These are phyloP conservation scores for Backusella morwellensis DNA, from an alignment of 192 early-diverging fungal species.

Conservation along the genomic window DNA sequence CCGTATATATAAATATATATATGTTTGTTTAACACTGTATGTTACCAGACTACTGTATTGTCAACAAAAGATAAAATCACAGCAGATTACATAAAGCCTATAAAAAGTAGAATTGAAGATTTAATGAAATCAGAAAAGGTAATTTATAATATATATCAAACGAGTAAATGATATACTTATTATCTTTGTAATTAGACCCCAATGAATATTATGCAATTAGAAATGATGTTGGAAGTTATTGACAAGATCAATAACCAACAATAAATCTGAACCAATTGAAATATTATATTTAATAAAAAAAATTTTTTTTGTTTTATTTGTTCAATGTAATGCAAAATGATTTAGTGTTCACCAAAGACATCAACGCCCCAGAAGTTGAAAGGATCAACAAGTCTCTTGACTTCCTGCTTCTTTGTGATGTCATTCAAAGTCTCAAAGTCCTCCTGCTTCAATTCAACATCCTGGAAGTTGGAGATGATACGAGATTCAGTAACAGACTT, in stretches of 20 bases:
- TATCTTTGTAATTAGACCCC: not conserved
- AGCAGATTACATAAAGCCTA: not conserved
- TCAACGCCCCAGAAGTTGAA: conserved; percentile 13
- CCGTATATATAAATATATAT: not conserved
- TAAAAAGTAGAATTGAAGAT: not conserved
- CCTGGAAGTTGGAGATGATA: conserved; percentile 23
- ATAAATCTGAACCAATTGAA: not conserved
- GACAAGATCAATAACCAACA: not conserved
- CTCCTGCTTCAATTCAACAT: conserved; percentile 10
- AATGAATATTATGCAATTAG: not conserved
- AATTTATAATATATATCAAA: not conserved
- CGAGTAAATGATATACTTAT: not conserved
- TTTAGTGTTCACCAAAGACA: conserved; percentile 9
- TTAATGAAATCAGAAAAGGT: not conserved
- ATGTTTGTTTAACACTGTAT: not conserved
- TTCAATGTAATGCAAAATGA: not conserved
- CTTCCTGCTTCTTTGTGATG: not conserved
- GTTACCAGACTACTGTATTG: not conserved
- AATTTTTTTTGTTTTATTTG: not conserved
- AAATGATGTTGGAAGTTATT: not conserved
- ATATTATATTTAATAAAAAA: not conserved
- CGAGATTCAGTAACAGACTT: conserved; percentile 66
- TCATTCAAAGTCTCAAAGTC: conserved; percentile 9
- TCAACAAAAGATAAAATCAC: not conserved
- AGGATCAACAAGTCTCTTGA: conserved; percentile 5